These are phyloP conservation scores for Xanthoconium separans DNA, from an alignment of 1,284 basidiomycete genomes.

Conservation along the genomic window DNA sequence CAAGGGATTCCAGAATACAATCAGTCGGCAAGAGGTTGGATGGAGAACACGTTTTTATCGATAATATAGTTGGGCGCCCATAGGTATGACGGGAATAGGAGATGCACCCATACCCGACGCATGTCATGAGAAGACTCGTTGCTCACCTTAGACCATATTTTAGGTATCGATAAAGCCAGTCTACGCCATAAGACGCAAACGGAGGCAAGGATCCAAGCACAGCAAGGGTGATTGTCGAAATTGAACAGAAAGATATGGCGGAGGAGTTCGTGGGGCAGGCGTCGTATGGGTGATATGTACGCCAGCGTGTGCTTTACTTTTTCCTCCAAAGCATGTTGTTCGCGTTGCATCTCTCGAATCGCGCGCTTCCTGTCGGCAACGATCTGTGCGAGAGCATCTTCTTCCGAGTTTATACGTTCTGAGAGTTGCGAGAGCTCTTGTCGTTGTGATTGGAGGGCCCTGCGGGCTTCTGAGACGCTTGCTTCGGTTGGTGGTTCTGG, in stretches of 20 bases:
- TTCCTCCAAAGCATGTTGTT: conserved; percentile 47
- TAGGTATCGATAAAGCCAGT: conserved; percentile 61
- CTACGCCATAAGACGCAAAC: conserved; percentile 64
- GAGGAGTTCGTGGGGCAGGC: conserved; percentile 64
- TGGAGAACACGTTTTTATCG: conserved; percentile 14
- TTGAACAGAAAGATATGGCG: conserved; percentile 63
- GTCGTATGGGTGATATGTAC: conserved; percentile 66
- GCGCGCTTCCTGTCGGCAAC: conserved; percentile 50
- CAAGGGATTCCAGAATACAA: conserved; percentile 3
- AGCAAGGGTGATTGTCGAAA: conserved; percentile 65
- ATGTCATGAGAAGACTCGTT: background rate
- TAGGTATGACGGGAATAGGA: conserved; percentile 2
- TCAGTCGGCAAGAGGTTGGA: background rate
- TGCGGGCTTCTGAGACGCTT: conserved; percentile 49
- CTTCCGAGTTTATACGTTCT: conserved; percentile 43
- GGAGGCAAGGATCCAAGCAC: conserved; percentile 66
- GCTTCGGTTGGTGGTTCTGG: conserved; percentile 57
- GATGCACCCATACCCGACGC: conserved; percentile 2
- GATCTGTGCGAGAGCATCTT: conserved; percentile 54
- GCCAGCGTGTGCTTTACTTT: conserved; percentile 48
- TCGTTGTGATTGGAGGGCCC: conserved; percentile 37
- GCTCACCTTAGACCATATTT: conserved; percentile 71
- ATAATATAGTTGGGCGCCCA: conserved; percentile 16
- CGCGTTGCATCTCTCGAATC: conserved; percentile 52
- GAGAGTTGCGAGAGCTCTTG: conserved; percentile 36